phyloP scores from a whole-genome alignment of 2,329 filamentous ascomycete genomes.

The Diplodia seriata region DNA sequence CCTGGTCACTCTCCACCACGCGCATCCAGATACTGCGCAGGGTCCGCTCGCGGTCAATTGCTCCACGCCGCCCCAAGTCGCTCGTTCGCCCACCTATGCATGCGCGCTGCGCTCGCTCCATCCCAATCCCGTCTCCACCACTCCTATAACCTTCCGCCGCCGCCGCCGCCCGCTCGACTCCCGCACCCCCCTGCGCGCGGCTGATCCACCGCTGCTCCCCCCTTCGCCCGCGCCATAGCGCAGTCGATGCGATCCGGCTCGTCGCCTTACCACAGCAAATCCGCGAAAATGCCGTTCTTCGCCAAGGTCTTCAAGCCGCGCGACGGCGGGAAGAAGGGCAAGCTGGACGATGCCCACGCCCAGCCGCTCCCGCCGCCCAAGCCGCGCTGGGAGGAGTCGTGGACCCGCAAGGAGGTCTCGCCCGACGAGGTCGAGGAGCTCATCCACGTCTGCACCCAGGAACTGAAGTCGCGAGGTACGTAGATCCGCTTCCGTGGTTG shows the following conservation, averaged over 20 bases:
- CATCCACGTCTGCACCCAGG: constrained; percentile 81
- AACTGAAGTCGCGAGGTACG: constrained; percentile 92
- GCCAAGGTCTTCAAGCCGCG: constrained; percentile 74
- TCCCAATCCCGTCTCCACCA: constrained; percentile 15
- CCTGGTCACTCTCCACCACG: constrained; percentile 30
- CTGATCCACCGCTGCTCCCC: constrained; percentile 27
- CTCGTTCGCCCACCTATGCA: constrained; percentile 28
- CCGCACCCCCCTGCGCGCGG: constrained; percentile 25
- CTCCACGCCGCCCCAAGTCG: constrained; percentile 21
- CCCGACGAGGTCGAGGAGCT: constrained; percentile 92
- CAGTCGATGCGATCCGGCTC: constrained; percentile 26
- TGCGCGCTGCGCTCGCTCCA: constrained; percentile 25
- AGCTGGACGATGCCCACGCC: constrained; percentile 46
- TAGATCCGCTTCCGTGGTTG: background rate
- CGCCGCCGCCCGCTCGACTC: constrained; percentile 17
- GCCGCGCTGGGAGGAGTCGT: constrained; percentile 87
- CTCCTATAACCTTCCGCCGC: constrained; percentile 26
- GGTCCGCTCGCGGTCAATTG: constrained; percentile 30
- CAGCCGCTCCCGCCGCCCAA: constrained; percentile 61
- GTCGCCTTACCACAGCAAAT: constrained; percentile 28
- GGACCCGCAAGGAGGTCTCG: constrained; percentile 79
- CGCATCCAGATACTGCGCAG: constrained; percentile 10
- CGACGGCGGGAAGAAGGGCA: constrained; percentile 73
- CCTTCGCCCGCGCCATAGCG: constrained; percentile 28
- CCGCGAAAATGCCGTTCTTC: constrained; percentile 61